Conservation (phyloP, 2,329 filamentous ascomycete species). For the Daldinia sp. region DNA sequence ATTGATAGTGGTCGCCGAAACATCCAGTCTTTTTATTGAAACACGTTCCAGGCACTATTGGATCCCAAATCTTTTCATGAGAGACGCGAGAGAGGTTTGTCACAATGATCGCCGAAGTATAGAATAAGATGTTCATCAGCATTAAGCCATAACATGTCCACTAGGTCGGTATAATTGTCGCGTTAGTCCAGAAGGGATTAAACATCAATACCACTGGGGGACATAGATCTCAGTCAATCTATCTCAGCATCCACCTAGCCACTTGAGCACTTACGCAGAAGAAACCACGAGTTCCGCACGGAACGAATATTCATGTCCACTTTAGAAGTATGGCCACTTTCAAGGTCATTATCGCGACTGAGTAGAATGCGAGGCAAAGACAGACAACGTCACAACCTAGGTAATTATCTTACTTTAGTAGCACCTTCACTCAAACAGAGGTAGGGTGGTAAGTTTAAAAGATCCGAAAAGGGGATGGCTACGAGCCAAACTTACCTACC, state of each 20-base stretch:
- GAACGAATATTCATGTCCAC: not conserved
- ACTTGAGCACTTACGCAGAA: not conserved
- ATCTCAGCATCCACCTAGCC: not conserved
- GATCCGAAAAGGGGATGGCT: not conserved
- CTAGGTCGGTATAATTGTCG: not conserved
- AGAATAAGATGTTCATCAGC: not conserved
- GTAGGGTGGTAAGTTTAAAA: not conserved
- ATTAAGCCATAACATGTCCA: not conserved
- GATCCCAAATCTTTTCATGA: not conserved
- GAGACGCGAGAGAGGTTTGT: not conserved
- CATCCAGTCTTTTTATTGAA: not conserved
- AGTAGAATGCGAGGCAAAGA: not conserved
- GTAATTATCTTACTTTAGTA: not conserved
- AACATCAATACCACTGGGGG: not conserved
- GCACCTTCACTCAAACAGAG: not conserved
- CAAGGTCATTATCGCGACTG: not conserved
- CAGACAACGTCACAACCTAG: too few relatives aligned
- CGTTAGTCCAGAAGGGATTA: not conserved
- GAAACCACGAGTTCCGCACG: not conserved
- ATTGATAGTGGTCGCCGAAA: not conserved
- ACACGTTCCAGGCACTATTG: not conserved
- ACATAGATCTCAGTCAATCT: not conserved
- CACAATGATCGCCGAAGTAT: not conserved
- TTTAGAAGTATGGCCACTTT: not conserved
- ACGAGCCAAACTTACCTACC: not conserved